Evolutionary conservation across 1,284 basidiomycete species (phyloP).

Genomic region (Boletus austroedulis): DNA sequence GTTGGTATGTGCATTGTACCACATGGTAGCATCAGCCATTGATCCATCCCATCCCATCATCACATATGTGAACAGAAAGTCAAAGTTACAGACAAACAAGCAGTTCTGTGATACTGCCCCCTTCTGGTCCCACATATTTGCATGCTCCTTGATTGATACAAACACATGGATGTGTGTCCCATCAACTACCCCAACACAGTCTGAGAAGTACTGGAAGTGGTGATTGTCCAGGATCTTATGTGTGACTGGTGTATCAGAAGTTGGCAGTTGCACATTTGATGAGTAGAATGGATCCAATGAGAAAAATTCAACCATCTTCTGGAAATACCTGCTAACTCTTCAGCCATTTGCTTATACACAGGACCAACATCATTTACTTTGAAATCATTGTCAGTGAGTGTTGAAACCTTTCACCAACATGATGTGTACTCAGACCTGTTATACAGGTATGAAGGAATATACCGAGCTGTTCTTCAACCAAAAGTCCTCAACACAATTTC

Average conservation of each 20-base stretch:
- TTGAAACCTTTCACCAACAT: too few species aligned
- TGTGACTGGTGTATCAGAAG: not conserved
- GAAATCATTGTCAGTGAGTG: too few species aligned
- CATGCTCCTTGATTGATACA: not conserved
- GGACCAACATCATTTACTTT: too few species aligned
- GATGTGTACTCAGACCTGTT: not conserved
- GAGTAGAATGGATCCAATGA: not conserved
- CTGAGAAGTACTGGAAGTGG: not conserved
- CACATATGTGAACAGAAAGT: too few species aligned
- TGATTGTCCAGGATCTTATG: not conserved
- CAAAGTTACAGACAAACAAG: not conserved
- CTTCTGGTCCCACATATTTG: not conserved
- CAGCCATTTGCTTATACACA: too few species aligned
- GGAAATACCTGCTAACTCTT: too few species aligned
- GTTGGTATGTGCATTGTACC: not conserved
- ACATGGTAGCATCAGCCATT: too few species aligned
- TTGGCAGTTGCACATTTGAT: not conserved
- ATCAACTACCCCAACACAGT: too few species aligned
- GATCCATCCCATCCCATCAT: too few species aligned
- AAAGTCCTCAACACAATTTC: not conserved
- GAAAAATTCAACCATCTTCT: too few species aligned
- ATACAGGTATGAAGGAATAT: not conserved
- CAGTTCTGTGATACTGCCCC: not conserved
- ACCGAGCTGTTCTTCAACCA: not conserved
- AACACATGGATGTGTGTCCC: not conserved